Evolutionary conservation across 1,139 yeast species (phyloP).

Genomic region (Lodderomyces beijingensis): DNA sequence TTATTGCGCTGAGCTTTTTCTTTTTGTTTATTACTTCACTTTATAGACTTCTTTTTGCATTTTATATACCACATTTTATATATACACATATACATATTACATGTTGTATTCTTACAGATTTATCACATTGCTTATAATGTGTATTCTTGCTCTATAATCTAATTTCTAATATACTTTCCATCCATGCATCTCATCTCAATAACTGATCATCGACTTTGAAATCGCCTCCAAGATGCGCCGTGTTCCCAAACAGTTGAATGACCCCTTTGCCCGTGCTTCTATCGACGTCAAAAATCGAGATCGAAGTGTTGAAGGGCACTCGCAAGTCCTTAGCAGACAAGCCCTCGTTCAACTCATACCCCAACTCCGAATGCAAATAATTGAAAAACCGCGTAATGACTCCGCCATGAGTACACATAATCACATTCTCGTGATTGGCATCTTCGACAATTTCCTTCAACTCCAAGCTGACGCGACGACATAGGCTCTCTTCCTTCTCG

Average conservation of each 20-base stretch:
- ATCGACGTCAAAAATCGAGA: constrained; percentile 57
- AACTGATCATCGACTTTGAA: constrained; percentile 49
- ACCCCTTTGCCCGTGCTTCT: constrained; percentile 31
- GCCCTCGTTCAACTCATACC: constrained; percentile 33
- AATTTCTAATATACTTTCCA: too few species aligned
- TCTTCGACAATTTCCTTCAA: constrained; percentile 41
- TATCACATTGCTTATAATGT: too few species aligned
- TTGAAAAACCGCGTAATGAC: constrained; percentile 62
- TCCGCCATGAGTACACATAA: constrained; percentile 83
- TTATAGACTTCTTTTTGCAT: not conserved
- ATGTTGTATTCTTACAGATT: too few species aligned
- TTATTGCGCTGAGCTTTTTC: not conserved
- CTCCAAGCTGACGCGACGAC: constrained; percentile 46
- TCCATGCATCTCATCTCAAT: too few species aligned
- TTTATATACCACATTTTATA: not conserved
- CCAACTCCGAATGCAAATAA: constrained; percentile 34
- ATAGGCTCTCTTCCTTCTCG: constrained; percentile 47
- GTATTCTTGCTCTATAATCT: too few species aligned
- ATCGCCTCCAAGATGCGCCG: constrained; percentile 59
- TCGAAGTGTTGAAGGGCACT: constrained; percentile 71
- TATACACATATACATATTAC: not conserved
- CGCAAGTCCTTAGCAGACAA: constrained; percentile 42
- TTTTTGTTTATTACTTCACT: not conserved
- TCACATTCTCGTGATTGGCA: constrained; percentile 30
- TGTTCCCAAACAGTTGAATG: constrained; percentile 54